Percentiles rank a stretch among this genome's conserved stretches.
Evolutionary conservation across 2,329 filamentous ascomycete species (phyloP).

Genomic region (Allantophomopsis lycopodina): DNA sequence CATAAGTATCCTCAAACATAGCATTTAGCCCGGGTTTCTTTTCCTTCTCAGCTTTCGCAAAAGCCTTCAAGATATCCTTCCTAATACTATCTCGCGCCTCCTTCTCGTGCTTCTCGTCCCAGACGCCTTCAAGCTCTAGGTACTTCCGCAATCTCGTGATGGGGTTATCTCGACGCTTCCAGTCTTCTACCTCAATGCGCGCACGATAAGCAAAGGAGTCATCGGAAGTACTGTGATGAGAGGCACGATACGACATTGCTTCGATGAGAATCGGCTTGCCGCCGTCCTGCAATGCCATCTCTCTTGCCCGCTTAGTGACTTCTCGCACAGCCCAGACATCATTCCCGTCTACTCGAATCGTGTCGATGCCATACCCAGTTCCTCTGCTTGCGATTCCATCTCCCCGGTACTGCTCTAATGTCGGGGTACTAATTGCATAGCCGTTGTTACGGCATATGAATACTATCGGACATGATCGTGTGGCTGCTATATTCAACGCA

Average conservation of each 20-base stretch:
- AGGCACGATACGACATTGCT: conserved; percentile 96
- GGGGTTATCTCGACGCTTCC: conserved; percentile 83
- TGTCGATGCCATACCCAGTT: conserved; percentile 87
- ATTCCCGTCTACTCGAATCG: conserved; percentile 85
- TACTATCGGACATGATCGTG: conserved; percentile 71
- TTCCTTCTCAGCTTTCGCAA: conserved; percentile 69
- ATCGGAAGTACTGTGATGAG: conserved; percentile 91
- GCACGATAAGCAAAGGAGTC: conserved; percentile 95
- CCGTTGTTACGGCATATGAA: conserved; percentile 93
- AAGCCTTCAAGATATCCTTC: conserved; percentile 71
- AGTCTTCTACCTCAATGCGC: conserved; percentile 85
- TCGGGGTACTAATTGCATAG: conserved; percentile 82
- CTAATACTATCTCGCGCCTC: conserved; percentile 50
- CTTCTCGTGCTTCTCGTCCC: conserved; percentile 76
- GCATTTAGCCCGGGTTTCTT: conserved; percentile 60
- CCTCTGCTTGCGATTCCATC: conserved; percentile 83
- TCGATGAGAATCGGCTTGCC: conserved; percentile 68
- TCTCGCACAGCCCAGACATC: conserved; percentile 82
- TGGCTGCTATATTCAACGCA: conserved; percentile 82
- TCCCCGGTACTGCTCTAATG: conserved; percentile 79
- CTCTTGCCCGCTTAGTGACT: conserved; percentile 66
- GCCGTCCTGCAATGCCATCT: conserved; percentile 32
- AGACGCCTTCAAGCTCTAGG: conserved; percentile 70
- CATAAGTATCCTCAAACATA: conserved; percentile 85
- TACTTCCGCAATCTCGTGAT: conserved; percentile 79